phyloP scores from a whole-genome alignment of 2,329 filamentous ascomycete species.

The Ophiostoma novo-ulmi region DNA sequence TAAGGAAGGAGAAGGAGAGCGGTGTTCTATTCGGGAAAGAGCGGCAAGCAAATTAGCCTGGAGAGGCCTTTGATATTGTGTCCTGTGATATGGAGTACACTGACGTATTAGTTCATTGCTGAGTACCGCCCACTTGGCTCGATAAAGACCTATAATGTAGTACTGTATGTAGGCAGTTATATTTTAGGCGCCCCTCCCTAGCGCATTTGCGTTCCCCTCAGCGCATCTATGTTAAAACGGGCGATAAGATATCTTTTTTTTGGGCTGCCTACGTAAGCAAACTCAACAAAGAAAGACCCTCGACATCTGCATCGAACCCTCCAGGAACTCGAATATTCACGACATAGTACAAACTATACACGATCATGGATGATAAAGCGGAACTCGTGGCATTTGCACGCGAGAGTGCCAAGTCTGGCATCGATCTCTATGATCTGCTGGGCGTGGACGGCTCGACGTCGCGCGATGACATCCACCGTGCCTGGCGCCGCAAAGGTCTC shows the following conservation, averaged over 20 bases:
- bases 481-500: conserved; percentile 73
- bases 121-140: background rate
- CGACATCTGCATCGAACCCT: background rate
- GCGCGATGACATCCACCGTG: conserved; percentile 71
- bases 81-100: background rate
- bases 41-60: background rate
- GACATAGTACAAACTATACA: background rate
- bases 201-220: conserved; percentile 5
- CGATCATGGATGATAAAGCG: conserved; percentile 34
- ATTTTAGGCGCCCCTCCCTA: background rate
- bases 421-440: conserved; percentile 76
- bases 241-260: background rate
- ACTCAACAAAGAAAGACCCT: background rate
- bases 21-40: conserved; percentile 6
- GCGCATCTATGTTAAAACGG: background rate
- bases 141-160: background rate
- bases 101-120: background rate
- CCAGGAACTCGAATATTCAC: background rate
- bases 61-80: background rate
- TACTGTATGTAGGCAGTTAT: background rate
- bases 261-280: background rate
- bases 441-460: conserved; percentile 59
- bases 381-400: conserved; percentile 51
- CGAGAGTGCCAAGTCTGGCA: conserved; percentile 55
- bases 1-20: background rate